Conservation (phyloP, 352 stramenopile genomes). For the Sclerospora graminicola region DNA sequence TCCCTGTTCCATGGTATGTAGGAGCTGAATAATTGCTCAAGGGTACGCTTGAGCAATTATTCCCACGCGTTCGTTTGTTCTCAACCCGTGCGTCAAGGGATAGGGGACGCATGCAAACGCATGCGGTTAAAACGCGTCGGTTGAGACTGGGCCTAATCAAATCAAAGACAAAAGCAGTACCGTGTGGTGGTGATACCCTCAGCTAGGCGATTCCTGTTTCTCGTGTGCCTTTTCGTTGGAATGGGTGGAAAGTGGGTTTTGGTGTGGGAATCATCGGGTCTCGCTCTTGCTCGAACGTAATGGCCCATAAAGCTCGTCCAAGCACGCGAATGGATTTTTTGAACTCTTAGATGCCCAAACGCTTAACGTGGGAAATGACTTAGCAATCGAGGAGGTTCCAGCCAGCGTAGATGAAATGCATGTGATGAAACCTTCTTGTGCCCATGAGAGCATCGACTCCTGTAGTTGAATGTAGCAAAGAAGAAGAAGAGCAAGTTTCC, state of each 20-base stretch:
- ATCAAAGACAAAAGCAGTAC: conserved; percentile 21
- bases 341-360: conserved; percentile 19
- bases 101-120: too few species aligned
- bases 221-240: conserved; percentile 33
- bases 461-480: conserved; percentile 8
- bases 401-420: conserved; percentile 15
- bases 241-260: conserved; percentile 14
- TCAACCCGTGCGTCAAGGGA: too few species aligned
- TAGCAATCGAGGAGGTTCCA: conserved; percentile 20
- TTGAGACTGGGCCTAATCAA: too few species aligned
- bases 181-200: conserved; percentile 40
- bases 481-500: neutral
- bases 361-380: conserved; percentile 14
- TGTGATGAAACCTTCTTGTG: conserved; percentile 23
- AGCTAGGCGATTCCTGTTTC: conserved; percentile 27
- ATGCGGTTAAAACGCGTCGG: too few species aligned
- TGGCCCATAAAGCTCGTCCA: conserved; percentile 10
- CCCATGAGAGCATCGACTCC: conserved; percentile 21
- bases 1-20: too few species aligned
- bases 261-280: conserved; percentile 9
- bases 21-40: too few species aligned
- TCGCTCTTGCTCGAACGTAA: conserved; percentile 34
- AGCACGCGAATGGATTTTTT: conserved; percentile 27
- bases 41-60: too few species aligned
- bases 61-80: too few species aligned